These are phyloP conservation scores for Cercospora sp. DNA, from an alignment of 2,329 filamentous ascomycete species.

Conservation along the genomic window DNA sequence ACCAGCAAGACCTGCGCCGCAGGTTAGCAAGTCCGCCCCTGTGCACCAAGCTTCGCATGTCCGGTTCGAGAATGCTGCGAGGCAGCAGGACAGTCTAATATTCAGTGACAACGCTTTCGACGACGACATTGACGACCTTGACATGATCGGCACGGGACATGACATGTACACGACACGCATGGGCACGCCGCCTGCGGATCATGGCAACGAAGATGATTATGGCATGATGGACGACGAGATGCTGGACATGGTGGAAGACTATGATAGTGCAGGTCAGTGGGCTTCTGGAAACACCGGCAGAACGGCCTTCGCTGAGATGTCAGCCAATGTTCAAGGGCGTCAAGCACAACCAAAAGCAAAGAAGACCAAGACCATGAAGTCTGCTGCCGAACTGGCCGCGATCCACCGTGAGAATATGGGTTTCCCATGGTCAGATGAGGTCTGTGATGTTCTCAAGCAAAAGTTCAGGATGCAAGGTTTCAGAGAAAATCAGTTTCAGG, in stretches of 20 bases:
- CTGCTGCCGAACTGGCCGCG: slow-evolving; percentile 27
- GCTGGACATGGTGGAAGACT: slow-evolving; percentile 46
- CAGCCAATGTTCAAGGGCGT: slow-evolving; percentile 29
- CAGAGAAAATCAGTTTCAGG: slow-evolving; percentile 86
- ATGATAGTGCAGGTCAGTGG: slow-evolving; percentile 43
- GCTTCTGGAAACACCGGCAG: slow-evolving; percentile 22
- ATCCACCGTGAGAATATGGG: slow-evolving; percentile 31
- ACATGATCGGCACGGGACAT: slow-evolving; percentile 30
- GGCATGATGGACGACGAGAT: slow-evolving; percentile 42
- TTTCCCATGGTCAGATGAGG: slow-evolving; percentile 81
- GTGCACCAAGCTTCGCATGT: not conserved
- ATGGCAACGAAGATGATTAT: slow-evolving; percentile 37
- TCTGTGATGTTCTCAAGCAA: slow-evolving; percentile 76
- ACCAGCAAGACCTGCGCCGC: slow-evolving; percentile 9
- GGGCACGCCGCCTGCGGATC: slow-evolving; percentile 40
- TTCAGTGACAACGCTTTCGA: slow-evolving; percentile 23
- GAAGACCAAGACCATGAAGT: slow-evolving; percentile 27
- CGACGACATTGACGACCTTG: slow-evolving; percentile 30
- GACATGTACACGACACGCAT: slow-evolving; percentile 42
- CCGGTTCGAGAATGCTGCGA: slow-evolving; percentile 4
- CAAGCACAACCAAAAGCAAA: slow-evolving; percentile 31
- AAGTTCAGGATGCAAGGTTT: slow-evolving; percentile 85
- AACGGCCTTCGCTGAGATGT: slow-evolving; percentile 39
- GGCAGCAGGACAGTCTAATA: slow-evolving; percentile 3
- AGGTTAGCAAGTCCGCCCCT: not conserved